Base-by-base conservation (phyloP, 305 asterid species). In the Fraxinus sp. region DNA sequence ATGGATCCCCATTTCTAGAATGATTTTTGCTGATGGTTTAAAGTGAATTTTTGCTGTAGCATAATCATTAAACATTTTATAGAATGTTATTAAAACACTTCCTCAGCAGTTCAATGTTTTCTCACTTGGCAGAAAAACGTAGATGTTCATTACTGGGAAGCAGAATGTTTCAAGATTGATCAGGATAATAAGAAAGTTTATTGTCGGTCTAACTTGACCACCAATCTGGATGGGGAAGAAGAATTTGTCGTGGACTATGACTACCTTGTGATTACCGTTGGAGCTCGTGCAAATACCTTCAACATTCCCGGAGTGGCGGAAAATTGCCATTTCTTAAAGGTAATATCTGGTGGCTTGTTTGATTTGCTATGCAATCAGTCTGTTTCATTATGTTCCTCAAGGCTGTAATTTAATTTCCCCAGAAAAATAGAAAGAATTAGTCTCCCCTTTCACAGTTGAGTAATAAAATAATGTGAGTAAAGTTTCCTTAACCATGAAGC, bases 281-380 rank as follows among this genome's bases (percentile, higher is more conserved):
- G 92, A 55, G 92, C 92, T 41, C 90, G 92, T 52, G 64, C 86
- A 77, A 89, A 84, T 80, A 89, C 92, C 33, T 89, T 89, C 55
- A 88, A 87, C 82, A 85, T 83, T 77, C 91, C 91, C 37, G 90
- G 99, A 72, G 98, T 95, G 77, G 96, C 93, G 10, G 98, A 95
- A 87, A 88, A 94, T 87, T 93, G 97, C 78, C 95, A 86, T 84
- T 95, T 95, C 92, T 86, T 96, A 87, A 92, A 93, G 95, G 97
- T 92, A 83, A 86, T 66, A 85, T 83, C 77, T 57, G 11, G 26
- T 18, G 30, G 36, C 74, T 71, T 68, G 68, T 46, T 70, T 70
- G 41, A 70, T 20, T 11, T 13, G 41, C 35, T 70, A 70, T 70
- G 22, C 18, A 4, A 70, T 70, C 18, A 70, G 75, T 70, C 39